Base-by-base conservation (phyloP, 1,284 basidiomycete species). In the Sphagnurus paluster region DNA sequence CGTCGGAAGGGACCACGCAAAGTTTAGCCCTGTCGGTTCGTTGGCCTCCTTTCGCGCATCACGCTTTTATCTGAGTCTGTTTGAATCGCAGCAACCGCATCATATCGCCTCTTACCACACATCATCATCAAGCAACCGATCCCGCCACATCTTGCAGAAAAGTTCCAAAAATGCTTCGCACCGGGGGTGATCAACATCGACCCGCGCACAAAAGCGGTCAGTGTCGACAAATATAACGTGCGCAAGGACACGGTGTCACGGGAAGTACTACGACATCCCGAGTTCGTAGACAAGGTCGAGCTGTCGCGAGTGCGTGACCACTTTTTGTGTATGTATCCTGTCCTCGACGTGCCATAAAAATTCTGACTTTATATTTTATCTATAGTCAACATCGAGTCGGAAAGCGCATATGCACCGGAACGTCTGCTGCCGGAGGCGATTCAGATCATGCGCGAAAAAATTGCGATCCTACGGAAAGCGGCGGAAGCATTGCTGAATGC, bases 1-100 rank as follows among this genome's bases (percentile, higher is more conserved):
- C 5, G 82, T 93, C n/a, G 95, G 93, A 16, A 93, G 91, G 59
- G 93, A 96, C 58, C 97, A 99, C 62, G 94, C 97, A 33, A 99
- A 99, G 64, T 99, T 91, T 68, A 93, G 84, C 46, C 93, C 97
- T n/a, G 97, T 99, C 41, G 92, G 91, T 91, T 55, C 53, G 90
- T 74, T n/a, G n/a, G n/a, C n/a, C n/a, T 5, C 14, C 34, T 19
- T 17, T 8, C 9, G 5, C 16, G 14, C n/a, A 8, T 41, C 11
- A 44, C 21, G 42, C 17, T 26, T 47, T 28, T 21, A n/a, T 24
- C 23, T 14, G 24, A 24, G n/a, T 28, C 21, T 10, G 5, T 8
- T 11, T 23, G 7, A 13, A n/a, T 5, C 24, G 5, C 57, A 93
- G 93, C 94, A 2, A 97, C 93, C 8, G 94, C 96, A 1, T 91